A percentile compares a stretch with the other conserved stretches of the same genome.
Evolutionary conservation across 495 filamentous ascomycete species (phyloP).

Genomic region (Chaetomium fimeti): DNA sequence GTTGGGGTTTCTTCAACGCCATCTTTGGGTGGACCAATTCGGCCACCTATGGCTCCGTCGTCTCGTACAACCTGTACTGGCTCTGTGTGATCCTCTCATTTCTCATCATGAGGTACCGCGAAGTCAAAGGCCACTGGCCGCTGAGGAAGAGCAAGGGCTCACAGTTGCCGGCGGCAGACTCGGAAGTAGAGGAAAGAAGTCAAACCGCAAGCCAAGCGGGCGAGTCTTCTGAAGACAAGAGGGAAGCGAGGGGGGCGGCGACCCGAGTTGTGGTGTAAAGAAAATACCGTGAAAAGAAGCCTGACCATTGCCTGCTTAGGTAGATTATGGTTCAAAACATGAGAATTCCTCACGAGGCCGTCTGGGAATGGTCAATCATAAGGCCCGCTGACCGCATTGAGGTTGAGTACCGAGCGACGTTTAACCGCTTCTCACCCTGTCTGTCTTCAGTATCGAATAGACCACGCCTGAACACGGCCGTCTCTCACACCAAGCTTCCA

Average conservation of each 20-base stretch:
- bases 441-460: no score
- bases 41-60: constrained; percentile 77
- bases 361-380: no score
- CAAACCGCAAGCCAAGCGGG: not conserved
- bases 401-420: no score
- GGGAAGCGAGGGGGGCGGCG: not conserved
- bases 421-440: no score
- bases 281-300: not conserved
- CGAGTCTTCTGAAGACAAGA: not conserved
- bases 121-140: constrained; percentile 66
- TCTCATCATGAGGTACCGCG: constrained; percentile 61
- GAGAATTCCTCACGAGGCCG: not conserved
- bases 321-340: not conserved
- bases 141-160: constrained; percentile 40
- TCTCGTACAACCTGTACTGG: constrained; percentile 91
- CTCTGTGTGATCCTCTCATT: constrained; percentile 63
- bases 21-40: constrained; percentile 84
- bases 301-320: not conserved
- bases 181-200: not conserved
- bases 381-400: no score
- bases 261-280: not conserved
- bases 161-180: not conserved
- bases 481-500: not conserved
- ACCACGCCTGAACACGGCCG: no score
- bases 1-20: constrained; percentile 91